Conservation (phyloP, 805 yeast genomes). For the Cyberlindnera petersonii region DNA sequence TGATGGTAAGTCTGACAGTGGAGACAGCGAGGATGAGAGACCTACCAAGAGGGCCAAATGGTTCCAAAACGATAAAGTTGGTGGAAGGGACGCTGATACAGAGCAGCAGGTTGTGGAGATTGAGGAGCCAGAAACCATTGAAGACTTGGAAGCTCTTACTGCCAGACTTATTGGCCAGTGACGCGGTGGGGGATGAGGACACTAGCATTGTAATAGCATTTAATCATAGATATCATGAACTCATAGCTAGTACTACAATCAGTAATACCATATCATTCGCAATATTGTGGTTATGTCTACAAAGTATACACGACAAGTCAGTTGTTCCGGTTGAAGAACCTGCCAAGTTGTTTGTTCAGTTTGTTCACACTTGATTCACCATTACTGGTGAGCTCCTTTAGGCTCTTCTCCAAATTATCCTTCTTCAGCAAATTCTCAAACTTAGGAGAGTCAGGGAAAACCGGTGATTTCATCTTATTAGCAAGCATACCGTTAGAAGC, state of each 20-base stretch:
- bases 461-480: conserved; percentile 19
- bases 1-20: conserved; percentile 26
- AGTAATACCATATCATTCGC: neutral
- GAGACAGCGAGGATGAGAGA: conserved; percentile 26
- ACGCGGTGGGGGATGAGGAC: too few species aligned
- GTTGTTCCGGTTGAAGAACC: conserved; percentile 43
- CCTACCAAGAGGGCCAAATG: conserved; percentile 33
- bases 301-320: too few species aligned
- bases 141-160: conserved; percentile 89
- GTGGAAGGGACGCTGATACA: conserved; percentile 25
- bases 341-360: conserved; percentile 65
- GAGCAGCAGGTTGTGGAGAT: conserved; percentile 52
- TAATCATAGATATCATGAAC: conserved; percentile 1
- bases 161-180: conserved; percentile 33
- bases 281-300: neutral
- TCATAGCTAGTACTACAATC: neutral
- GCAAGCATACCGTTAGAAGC: conserved; percentile 11
- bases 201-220: conserved; percentile 4
- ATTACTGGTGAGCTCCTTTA: conserved; percentile 38
- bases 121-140: conserved; percentile 86
- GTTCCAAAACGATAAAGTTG: conserved; percentile 34
- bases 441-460: conserved; percentile 24
- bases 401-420: conserved; percentile 31
- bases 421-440: conserved; percentile 29
- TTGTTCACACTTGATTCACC: conserved; percentile 62